These are phyloP conservation scores for Seminavis robusta DNA, from an alignment of 108 stramenopile species.

Conservation along the genomic window DNA sequence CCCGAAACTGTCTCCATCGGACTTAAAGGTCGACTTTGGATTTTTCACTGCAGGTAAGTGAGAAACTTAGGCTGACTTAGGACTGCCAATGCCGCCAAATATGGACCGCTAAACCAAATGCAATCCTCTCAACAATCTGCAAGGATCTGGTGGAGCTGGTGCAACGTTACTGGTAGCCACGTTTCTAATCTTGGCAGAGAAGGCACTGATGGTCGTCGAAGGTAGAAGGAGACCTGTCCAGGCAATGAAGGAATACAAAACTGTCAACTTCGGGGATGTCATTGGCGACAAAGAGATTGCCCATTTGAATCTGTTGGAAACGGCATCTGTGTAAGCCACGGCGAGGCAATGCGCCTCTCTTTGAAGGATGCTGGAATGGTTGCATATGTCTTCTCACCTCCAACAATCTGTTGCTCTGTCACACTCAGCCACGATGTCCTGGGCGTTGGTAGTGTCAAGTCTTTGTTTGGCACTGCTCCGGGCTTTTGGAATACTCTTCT, in stretches of 20 bases:
- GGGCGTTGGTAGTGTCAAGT: slow-evolving; percentile 30
- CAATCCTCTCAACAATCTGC: too few relatives aligned
- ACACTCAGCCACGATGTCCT: slow-evolving; percentile 22
- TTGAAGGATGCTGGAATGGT: too few relatives aligned
- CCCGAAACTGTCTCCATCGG: slow-evolving; percentile 13
- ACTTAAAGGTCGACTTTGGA: slow-evolving; percentile 46
- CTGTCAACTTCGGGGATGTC: slow-evolving; percentile 35
- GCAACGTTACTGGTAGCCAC: slow-evolving; percentile 80
- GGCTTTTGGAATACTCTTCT: slow-evolving; percentile 79
- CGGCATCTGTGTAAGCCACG: slow-evolving; percentile 45
- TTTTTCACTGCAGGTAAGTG: slow-evolving; percentile 90
- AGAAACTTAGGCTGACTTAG: too few relatives aligned
- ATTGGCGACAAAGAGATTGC: slow-evolving; percentile 58
- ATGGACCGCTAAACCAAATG: too few relatives aligned
- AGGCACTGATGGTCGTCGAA: slow-evolving; percentile 49
- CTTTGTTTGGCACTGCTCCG: slow-evolving; percentile 81
- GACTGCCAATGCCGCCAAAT: too few relatives aligned
- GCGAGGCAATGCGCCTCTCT: not conserved
- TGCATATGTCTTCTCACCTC: too few relatives aligned
- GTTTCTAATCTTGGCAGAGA: slow-evolving; percentile 73
- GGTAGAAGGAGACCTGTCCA: slow-evolving; percentile 34
- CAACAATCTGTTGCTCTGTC: too few relatives aligned
- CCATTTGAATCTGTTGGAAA: slow-evolving; percentile 71
- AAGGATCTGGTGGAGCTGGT: slow-evolving; percentile 77
- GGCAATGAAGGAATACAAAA: slow-evolving; percentile 32